A percentile compares a stretch with the other conserved stretches of the same genome.
Conservation (phyloP, 2,329 filamentous ascomycete genomes). For the Xylariaceae sp. region DNA sequence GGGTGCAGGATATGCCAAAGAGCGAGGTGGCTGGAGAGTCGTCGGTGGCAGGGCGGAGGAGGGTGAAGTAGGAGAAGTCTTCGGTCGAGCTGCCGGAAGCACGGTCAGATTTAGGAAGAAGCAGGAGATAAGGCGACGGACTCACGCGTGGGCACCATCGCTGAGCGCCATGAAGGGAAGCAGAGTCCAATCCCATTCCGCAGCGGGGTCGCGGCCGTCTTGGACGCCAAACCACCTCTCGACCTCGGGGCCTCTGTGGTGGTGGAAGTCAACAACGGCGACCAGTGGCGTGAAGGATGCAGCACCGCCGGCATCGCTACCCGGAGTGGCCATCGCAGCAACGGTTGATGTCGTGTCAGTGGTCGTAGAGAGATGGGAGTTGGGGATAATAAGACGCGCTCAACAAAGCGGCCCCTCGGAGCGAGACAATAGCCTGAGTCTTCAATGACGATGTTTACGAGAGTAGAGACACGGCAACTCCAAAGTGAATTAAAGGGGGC, state of each 20-base stretch:
- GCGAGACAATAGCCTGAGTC: too few species aligned
- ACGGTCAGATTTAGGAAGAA: slow-evolving; percentile 7
- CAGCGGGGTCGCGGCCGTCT: slow-evolving; percentile 72
- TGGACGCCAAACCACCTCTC: slow-evolving; percentile 82
- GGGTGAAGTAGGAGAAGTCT: slow-evolving; percentile 98
- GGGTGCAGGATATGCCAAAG: slow-evolving; percentile 93
- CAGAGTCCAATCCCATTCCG: slow-evolving; percentile 83
- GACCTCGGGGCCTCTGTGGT: slow-evolving; percentile 85
- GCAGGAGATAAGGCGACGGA: slow-evolving; percentile 19
- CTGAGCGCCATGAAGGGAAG: slow-evolving; percentile 96
- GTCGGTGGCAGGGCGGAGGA: slow-evolving; percentile 60
- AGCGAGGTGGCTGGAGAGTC: slow-evolving; percentile 67
- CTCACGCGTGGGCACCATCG: slow-evolving; percentile 90
- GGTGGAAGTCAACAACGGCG: slow-evolving; percentile 78
- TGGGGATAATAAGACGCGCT: too few species aligned
- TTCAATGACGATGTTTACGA: too few species aligned
- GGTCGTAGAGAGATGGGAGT: slow-evolving; percentile 1
- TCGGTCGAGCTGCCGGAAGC: slow-evolving; percentile 64
- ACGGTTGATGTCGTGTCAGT: not conserved
- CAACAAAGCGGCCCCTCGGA: too few species aligned
- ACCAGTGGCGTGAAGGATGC: slow-evolving; percentile 67
- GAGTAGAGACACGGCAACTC: too few species aligned
- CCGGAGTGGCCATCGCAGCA: slow-evolving; percentile 19
- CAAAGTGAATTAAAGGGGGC: too few species aligned
- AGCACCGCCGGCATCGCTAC: too few species aligned